Evolutionary conservation across 768 basidiomycete genomes (phyloP), one percentile per base, ranked within the genome.

Genomic region (Suillus decipiens): DNA sequence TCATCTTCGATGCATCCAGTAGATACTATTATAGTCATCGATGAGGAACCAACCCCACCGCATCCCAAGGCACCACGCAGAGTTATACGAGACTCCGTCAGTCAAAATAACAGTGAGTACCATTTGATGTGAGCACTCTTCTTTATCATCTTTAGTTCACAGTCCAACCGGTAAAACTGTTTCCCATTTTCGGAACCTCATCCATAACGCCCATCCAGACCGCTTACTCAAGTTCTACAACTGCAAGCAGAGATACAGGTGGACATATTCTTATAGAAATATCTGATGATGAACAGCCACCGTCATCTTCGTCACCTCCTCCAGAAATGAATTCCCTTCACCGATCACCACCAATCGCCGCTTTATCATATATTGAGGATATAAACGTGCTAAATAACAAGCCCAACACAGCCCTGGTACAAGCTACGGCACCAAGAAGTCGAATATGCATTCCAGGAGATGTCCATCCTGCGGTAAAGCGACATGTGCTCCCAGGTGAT

Each of bases 141-240:
- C 24, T 41, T 57, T 2, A 12, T 57, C 3, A 41, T 41, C 11
- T 2, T 24, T 41, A 19, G 15, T 36, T n/a, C 50, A 33, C 51
- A 75, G 73, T 45, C 15, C 69, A 43, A 17, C 62, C 57, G 36
- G 22, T 15, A 36, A 64, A 51, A 43, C 19, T 75, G 33, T 76
- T 62, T 50, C 70, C 73, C 17, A 73, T 75, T 37, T 75, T 73
- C 54, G 64, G 67, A 10, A 69, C 57, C 53, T 37, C 67, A 10
- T 47, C 51, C 54, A 61, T 8, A 34, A 37, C 48, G 5, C 48
- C 24, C 33, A 39, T 54, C 33, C 51, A 34, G 54, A 15, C 34
- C 9, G 4, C 36, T 56, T n/a, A 17, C 17, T 39, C 48, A 31
- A 31, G n/a, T 59, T 37, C 55, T 34, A 39, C 55, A 37, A n/a